A percentile compares a stretch with the other conserved stretches of the same genome.
Conservation (phyloP, 805 yeast species). For the Spathaspora hagerdaliae region DNA sequence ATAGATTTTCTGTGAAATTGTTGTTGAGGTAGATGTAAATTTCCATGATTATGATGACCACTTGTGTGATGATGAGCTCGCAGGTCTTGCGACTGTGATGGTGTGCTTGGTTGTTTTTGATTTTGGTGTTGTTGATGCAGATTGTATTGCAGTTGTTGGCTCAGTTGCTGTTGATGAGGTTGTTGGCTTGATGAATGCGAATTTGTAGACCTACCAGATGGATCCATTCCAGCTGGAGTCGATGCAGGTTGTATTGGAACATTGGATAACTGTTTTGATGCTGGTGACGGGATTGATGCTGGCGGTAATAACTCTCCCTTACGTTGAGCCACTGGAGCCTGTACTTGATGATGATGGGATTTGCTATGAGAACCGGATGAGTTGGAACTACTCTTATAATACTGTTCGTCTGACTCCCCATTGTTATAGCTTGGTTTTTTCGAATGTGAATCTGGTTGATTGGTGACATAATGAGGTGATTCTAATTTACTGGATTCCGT, state of each 20-base stretch:
- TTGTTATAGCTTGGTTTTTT: constrained; percentile 13
- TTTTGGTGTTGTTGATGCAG: neutral
- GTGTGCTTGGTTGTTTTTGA: neutral
- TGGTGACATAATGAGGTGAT: neutral
- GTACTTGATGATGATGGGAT: neutral
- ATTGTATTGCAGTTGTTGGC: neutral
- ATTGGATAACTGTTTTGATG: neutral
- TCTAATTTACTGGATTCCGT: too few species aligned
- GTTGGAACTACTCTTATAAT: neutral
- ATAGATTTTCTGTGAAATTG: constrained; percentile 81
- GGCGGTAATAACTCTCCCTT: constrained; percentile 29
- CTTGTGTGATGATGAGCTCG: constrained; percentile 9
- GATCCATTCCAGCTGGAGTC: constrained; percentile 3
- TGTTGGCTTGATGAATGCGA: constrained; percentile 1
- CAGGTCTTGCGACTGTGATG: constrained; percentile 1
- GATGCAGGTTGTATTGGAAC: constrained; percentile 4
- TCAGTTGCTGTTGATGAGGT: neutral
- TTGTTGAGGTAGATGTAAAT: constrained; percentile 18
- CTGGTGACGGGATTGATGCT: constrained; percentile 20
- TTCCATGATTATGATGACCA: neutral
- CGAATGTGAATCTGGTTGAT: constrained; percentile 10
- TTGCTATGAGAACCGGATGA: neutral
- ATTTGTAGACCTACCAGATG: neutral
- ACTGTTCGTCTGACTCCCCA: neutral
- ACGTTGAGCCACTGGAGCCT: constrained; percentile 7